These are phyloP conservation scores for Nicotiana rustica DNA, from an alignment of 305 asterid genomes.

Conservation along the genomic window DNA sequence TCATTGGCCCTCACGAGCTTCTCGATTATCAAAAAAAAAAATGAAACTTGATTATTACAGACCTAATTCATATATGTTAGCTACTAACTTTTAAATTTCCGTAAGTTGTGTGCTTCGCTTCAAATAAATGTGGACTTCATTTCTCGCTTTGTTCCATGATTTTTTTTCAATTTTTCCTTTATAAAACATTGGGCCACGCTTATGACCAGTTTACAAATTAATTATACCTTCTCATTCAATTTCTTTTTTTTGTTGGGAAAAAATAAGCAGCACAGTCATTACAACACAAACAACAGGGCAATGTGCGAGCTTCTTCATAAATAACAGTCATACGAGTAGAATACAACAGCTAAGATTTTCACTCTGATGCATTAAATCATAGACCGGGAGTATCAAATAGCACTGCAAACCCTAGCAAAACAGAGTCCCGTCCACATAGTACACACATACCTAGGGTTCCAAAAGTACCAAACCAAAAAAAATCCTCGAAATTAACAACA, in stretches of 20 bases:
- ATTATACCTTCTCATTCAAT: neutral
- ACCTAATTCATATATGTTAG: neutral
- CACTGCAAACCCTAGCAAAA: constrained; percentile 4
- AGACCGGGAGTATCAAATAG: neutral
- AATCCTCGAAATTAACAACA: neutral
- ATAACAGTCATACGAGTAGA: too few relatives aligned
- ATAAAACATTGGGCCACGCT: neutral
- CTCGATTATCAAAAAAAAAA: too few relatives aligned
- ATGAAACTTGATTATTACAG: neutral
- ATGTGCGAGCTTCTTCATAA: neutral
- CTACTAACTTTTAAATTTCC: neutral
- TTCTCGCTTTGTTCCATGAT: neutral
- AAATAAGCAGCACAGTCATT: neutral
- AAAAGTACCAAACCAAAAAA: neutral
- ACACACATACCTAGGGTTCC: neutral
- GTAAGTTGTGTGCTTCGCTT: neutral
- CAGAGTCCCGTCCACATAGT: neutral
- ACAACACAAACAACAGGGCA: neutral
- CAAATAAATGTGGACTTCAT: neutral
- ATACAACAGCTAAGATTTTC: too few relatives aligned
- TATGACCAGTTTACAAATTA: neutral
- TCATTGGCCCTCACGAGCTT: neutral
- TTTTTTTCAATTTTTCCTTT: neutral
- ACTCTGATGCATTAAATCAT: too few relatives aligned
- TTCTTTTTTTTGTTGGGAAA: too few relatives aligned